phyloP scores from a whole-genome alignment of 768 basidiomycete species.

The Suillus hirtellus region DNA sequence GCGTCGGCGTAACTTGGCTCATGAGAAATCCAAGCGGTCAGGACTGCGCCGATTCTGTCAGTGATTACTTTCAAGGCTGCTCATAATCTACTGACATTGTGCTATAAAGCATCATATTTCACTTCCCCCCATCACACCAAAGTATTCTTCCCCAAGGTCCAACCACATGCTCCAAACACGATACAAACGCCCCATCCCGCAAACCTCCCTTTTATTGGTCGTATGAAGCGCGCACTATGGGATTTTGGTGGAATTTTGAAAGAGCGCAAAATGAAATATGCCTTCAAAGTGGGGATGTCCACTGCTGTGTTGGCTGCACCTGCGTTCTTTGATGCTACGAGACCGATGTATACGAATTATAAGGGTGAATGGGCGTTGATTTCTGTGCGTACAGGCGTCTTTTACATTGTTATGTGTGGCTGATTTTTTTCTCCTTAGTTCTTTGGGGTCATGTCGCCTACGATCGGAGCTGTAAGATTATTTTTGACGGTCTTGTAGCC shows the following conservation, averaged over 20 bases:
- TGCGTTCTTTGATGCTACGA: conserved; percentile 80
- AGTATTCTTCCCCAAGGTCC: conserved; percentile 78
- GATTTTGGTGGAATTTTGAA: conserved; percentile 59
- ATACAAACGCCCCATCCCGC: conserved; percentile 72
- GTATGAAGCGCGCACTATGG: conserved; percentile 74
- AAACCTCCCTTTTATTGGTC: conserved; percentile 59
- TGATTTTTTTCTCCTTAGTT: conserved; percentile 44
- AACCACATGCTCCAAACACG: conserved; percentile 83
- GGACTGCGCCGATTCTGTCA: conserved; percentile 44
- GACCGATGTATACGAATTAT: conserved; percentile 77
- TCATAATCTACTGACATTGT: conserved; percentile 2
- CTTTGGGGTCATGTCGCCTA: conserved; percentile 90
- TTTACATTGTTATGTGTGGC: conserved; percentile 13
- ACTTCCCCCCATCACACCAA: conserved; percentile 50
- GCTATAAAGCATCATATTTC: conserved; percentile 53
- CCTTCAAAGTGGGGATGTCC: conserved; percentile 84
- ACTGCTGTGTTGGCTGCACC: conserved; percentile 82
- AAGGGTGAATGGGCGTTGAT: conserved; percentile 96
- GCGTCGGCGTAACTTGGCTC: conserved; percentile 15
- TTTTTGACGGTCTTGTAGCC: conserved; percentile 11
- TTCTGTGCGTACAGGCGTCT: conserved; percentile 53
- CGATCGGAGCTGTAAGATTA: conserved; percentile 73
- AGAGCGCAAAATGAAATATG: conserved; percentile 82
- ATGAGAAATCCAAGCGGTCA: conserved; percentile 20
- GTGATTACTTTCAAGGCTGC: conserved; percentile 17